Percentiles rank a stretch among this genome's conserved stretches.
Evolutionary conservation across 495 filamentous ascomycete genomes (phyloP).

Genomic region (Talaromyces stipitatus): DNA sequence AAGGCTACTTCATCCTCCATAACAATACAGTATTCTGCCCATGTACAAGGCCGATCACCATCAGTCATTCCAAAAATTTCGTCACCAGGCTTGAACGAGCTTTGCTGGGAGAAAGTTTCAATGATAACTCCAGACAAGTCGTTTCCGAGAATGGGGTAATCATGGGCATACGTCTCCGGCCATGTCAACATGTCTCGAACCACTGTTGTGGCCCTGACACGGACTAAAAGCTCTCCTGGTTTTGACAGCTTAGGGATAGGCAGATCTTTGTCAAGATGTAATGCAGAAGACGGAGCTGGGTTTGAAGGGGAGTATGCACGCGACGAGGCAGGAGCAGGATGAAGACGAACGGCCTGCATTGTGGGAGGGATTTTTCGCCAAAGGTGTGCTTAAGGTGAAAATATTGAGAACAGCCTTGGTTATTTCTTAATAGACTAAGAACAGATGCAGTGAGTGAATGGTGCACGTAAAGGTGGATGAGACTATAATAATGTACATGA

Average conservation of each 20-base stretch:
- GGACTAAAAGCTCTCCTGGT: constrained; percentile 20
- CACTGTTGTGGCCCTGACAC: constrained; percentile 22
- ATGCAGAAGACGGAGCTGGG: constrained; percentile 24
- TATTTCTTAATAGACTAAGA: not conserved
- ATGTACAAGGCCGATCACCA: constrained; percentile 15
- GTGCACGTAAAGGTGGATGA: not conserved
- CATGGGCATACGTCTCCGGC: constrained; percentile 23
- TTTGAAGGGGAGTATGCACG: constrained; percentile 21
- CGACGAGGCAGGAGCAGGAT: constrained; percentile 14
- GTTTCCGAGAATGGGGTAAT: constrained; percentile 26
- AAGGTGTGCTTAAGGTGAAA: not conserved
- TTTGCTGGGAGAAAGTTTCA: constrained; percentile 9
- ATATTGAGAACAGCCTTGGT: not conserved
- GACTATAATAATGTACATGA: not conserved
- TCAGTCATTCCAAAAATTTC: constrained; percentile 26
- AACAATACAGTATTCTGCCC: constrained; percentile 25
- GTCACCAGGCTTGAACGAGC: constrained; percentile 20
- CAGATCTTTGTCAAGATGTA: constrained; percentile 20
- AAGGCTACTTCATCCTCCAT: constrained; percentile 15
- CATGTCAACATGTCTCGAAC: constrained; percentile 25
- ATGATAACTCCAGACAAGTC: constrained; percentile 39
- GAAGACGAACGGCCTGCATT: constrained; percentile 33
- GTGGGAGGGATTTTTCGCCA: constrained; percentile 1
- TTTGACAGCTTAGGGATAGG: constrained; percentile 16
- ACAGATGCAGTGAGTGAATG: not conserved